phyloP scores from a whole-genome alignment of 768 basidiomycete species.

The Termitomyces sp. region DNA sequence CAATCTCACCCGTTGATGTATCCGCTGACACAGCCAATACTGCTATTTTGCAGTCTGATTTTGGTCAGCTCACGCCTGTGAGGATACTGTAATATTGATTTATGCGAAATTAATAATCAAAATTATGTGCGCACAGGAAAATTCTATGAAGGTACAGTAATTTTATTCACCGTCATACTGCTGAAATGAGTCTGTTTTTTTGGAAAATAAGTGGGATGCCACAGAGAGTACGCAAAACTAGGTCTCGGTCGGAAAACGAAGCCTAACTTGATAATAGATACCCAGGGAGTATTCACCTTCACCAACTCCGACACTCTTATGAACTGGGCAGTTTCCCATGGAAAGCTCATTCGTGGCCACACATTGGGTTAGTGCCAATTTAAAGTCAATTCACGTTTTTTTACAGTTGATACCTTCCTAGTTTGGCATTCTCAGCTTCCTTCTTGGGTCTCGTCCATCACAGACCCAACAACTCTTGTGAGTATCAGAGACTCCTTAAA shows the following conservation, averaged over 20 bases:
- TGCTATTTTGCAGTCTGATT: neutral
- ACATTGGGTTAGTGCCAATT: conserved; percentile 22
- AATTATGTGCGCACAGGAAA: neutral
- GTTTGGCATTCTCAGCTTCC: conserved; percentile 1
- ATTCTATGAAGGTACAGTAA: neutral
- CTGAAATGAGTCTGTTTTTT: neutral
- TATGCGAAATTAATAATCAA: neutral
- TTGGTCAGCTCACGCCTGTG: neutral
- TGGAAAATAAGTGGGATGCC: neutral
- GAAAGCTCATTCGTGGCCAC: conserved; percentile 36
- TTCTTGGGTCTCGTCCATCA: neutral
- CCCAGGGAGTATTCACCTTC: conserved; percentile 25
- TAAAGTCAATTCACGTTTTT: neutral
- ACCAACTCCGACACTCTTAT: conserved; percentile 29
- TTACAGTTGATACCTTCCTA: neutral
- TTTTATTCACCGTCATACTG: too few species aligned
- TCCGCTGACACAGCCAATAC: neutral
- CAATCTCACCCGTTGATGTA: neutral
- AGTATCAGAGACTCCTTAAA: neutral
- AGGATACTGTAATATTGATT: neutral
- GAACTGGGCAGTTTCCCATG: conserved; percentile 33
- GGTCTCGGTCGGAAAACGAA: neutral
- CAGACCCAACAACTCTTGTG: neutral
- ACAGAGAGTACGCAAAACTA: neutral
- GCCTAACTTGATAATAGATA: conserved; percentile 6